Base-by-base conservation (phyloP, 129 eudicot species). In the Pittosporum tobira region DNA sequence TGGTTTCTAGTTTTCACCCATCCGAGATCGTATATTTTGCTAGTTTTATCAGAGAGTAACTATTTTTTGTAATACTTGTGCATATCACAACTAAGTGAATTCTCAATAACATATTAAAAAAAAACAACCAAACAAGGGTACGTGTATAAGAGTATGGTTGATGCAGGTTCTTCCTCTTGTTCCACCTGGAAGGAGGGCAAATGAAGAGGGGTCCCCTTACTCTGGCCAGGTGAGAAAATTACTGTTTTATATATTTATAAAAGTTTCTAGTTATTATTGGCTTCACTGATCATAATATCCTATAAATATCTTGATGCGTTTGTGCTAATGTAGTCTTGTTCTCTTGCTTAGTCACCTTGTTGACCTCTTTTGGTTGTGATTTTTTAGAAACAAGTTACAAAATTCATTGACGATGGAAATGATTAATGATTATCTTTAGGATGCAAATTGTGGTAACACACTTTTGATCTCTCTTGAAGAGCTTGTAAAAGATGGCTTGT, bases 151-250 rank as follows among this genome's bases (percentile, higher is more conserved):
- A 30, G 22, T 45, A 15, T 45, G 16, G 20, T 27, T 16, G 46
- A 65, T 72, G 74, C 79, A 93, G 99, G 96, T 93, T 78, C 96
- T 93, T 62, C 99, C 99, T 58, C 94, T 93, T 65, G 99, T 93
- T 72, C 99, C 99, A 46, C 99, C 99, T 5, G 98, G 98, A 45
- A 82, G 94, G 71, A 83, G 82, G 78, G 98, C 83, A 19, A 76
- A 72, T 55, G 95, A 82, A 71, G 99, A 83, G 59, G 99, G 99
- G 28, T 93, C 96, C 16, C 99, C 99, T 2, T 93, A 93, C 65
- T 73, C 99, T 24, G 99, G 99, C 30, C 99, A 93, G 96, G 99
- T 93, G 67, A 58, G 3, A 12, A 45, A 24, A 24, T 36, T 9
- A 34, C 11, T 12, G 7, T 12, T 34, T 34, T 34, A 34, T 6